phyloP scores from a whole-genome alignment of 1,139 yeast genomes.

The Pichia sorboxylosa region DNA sequence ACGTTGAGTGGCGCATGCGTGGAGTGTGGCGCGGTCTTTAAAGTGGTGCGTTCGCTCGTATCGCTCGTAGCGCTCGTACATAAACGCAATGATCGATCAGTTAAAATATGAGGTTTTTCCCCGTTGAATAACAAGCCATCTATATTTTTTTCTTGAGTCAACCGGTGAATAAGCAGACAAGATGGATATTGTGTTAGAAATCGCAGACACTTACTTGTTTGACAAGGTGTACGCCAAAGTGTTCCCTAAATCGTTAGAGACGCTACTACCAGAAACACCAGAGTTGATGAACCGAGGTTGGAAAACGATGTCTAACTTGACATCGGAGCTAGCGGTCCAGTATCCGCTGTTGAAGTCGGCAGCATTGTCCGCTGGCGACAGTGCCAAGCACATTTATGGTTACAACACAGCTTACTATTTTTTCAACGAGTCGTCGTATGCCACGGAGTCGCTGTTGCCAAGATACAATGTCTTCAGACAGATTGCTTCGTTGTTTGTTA shows the following conservation, averaged over 20 bases:
- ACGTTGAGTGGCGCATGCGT: too few species aligned
- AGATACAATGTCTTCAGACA: slow-evolving; percentile 71
- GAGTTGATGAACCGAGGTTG: slow-evolving; percentile 20
- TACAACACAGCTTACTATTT: slow-evolving; percentile 31
- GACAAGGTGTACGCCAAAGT: slow-evolving; percentile 60
- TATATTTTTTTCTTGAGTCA: too few species aligned
- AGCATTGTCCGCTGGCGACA: background rate
- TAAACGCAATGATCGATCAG: too few species aligned
- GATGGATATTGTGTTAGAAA: slow-evolving; percentile 91
- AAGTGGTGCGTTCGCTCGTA: too few species aligned
- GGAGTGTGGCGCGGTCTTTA: too few species aligned
- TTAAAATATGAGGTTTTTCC: too few species aligned
- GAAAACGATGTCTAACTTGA: slow-evolving; percentile 15
- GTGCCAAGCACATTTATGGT: slow-evolving; percentile 29
- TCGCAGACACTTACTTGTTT: slow-evolving; percentile 55
- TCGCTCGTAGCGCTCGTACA: too few species aligned
- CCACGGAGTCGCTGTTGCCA: slow-evolving; percentile 51
- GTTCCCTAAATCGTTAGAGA: slow-evolving; percentile 37
- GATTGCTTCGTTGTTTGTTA: slow-evolving; percentile 48
- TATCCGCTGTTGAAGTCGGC: slow-evolving; percentile 13
- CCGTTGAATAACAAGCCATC: too few species aligned
- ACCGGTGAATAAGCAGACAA: too few species aligned
- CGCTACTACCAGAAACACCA: slow-evolving; percentile 27
- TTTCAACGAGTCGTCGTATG: slow-evolving; percentile 38
- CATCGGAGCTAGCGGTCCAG: slow-evolving; percentile 14